Percentiles rank a stretch among this genome's conserved stretches.
Evolutionary conservation across 139 green algal species (phyloP).

Genomic region (Haematococcus lacustris): DNA sequence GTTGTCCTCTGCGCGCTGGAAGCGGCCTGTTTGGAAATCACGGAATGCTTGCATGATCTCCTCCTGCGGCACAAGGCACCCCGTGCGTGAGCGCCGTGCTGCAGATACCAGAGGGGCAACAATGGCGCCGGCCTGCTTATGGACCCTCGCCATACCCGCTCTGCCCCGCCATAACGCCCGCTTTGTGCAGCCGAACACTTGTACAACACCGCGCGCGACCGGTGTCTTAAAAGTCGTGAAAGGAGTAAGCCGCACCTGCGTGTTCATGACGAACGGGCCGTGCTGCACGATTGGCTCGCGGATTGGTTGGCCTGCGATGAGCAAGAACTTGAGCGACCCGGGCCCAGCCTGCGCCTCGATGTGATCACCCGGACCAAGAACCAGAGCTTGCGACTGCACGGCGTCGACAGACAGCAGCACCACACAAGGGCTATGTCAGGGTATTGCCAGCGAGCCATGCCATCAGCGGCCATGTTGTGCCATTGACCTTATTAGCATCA

Average conservation of each 20-base stretch:
- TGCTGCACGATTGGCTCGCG: constrained; percentile 82
- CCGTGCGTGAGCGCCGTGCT: background rate
- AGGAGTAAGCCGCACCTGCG: constrained; percentile 40
- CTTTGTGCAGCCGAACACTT: no score
- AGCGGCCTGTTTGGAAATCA: constrained; percentile 56
- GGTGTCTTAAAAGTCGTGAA: no score
- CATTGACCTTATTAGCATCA: no score
- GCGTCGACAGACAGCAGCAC: background rate
- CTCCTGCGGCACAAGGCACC: background rate
- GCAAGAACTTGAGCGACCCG: constrained; percentile 63
- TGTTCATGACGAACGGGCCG: constrained; percentile 86
- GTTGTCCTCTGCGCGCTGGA: constrained; percentile 74
- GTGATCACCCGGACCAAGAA: constrained; percentile 47
- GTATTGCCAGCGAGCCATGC: no score
- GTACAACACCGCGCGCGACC: no score
- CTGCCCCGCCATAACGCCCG: no score
- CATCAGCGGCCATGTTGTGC: no score
- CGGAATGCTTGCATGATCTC: constrained; percentile 67
- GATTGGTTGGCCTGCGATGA: constrained; percentile 77
- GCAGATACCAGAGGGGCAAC: no score
- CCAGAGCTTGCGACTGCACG: constrained; percentile 19
- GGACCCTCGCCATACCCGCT: no score
- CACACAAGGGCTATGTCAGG: no score
- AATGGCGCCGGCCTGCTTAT: no score
- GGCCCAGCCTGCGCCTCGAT: constrained; percentile 17